Conservation (phyloP, 768 basidiomycete species). For the Rubroboletus pulcherrimus region DNA sequence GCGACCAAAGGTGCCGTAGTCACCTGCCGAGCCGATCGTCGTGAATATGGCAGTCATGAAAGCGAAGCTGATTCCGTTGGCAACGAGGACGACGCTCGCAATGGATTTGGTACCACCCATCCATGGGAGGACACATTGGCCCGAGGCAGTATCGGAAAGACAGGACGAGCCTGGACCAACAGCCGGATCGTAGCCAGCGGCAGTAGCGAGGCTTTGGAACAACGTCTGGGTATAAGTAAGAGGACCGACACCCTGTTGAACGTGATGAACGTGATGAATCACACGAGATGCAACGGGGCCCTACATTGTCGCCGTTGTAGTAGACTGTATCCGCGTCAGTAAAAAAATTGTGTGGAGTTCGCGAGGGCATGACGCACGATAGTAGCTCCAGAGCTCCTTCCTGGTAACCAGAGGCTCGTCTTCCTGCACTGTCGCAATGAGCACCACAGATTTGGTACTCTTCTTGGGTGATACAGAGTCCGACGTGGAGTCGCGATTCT, state of each 20-base stretch:
- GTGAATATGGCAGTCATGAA: constrained; percentile 82
- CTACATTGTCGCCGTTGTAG: constrained; percentile 78
- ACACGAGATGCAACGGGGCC: constrained; percentile 4
- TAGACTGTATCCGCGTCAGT: constrained; percentile 48
- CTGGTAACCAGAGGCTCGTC: constrained; percentile 70
- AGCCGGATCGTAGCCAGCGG: constrained; percentile 72
- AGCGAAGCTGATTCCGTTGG: constrained; percentile 75
- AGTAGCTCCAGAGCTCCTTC: constrained; percentile 78
- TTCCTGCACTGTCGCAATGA: constrained; percentile 39
- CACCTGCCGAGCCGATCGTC: constrained; percentile 52
- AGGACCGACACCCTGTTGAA: constrained; percentile 61
- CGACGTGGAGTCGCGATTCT: constrained; percentile 3
- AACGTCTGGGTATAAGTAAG: constrained; percentile 64
- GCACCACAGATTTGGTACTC: constrained; percentile 19
- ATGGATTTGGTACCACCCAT: constrained; percentile 67
- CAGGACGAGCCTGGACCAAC: constrained; percentile 72
- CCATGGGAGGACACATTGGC: constrained; percentile 79
- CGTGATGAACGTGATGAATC: not conserved
- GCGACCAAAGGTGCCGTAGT: constrained; percentile 54
- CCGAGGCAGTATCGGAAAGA: constrained; percentile 50
- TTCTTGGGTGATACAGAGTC: constrained; percentile 3
- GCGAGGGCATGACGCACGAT: constrained; percentile 38
- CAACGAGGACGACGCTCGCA: constrained; percentile 70
- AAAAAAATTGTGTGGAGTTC: not conserved
- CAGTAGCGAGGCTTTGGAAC: constrained; percentile 68